Base-by-base conservation (phyloP, 192 early-diverging fungal genomes). In the Coemansia interrupta region DNA sequence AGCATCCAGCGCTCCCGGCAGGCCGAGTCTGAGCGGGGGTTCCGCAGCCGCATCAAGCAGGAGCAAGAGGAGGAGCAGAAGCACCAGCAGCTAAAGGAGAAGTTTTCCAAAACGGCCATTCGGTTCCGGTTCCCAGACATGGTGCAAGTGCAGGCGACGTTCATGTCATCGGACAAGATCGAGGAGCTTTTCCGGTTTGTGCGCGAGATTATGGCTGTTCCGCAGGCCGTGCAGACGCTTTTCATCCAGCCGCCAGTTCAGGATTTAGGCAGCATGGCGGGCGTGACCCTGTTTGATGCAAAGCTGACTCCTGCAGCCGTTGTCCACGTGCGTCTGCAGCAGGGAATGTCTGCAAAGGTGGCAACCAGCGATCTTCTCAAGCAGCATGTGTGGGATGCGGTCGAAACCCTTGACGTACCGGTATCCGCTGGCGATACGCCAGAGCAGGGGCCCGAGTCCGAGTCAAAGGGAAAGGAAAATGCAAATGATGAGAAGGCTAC, bases 51-150 rank as follows among this genome's bases (percentile, higher is more conserved):
- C 40, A 68, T 82, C 6, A 84, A 86, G 62, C 80, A 94, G n/a
- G 89, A 92, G 11, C 61, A 80, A 18, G 87, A 93, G 57, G 83
- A 83, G 11, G 50, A 85, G 47, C 82, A 83, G 36, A 54, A 58
- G 29, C 59, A 56, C 6, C 63, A 60, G 10, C 56, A 59, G 38
- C 68, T 64, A 18, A 46, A 58, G 23, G 22, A 55, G 38, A 56
- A 60, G 45, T 57, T 73, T 44, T 59, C 70, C 12, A 59, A 70
- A 45, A 86, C 89, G 0, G 69, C 77, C 5, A 84, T 97, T 24
- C 84, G 95, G 2, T 83, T 95, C n/a, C 82, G 87, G 19, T 90
- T 97, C 64, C 89, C 91, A 8, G 92, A 95, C 72, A 76, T 81
- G 23, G 68, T 79, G 3, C 83, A 85, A 24, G 46, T 95, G 8